Percentiles rank a stretch among this genome's conserved stretches.
phyloP scores from a whole-genome alignment of 75 land plant genomes.

The Chamaecyparis obtusa region DNA sequence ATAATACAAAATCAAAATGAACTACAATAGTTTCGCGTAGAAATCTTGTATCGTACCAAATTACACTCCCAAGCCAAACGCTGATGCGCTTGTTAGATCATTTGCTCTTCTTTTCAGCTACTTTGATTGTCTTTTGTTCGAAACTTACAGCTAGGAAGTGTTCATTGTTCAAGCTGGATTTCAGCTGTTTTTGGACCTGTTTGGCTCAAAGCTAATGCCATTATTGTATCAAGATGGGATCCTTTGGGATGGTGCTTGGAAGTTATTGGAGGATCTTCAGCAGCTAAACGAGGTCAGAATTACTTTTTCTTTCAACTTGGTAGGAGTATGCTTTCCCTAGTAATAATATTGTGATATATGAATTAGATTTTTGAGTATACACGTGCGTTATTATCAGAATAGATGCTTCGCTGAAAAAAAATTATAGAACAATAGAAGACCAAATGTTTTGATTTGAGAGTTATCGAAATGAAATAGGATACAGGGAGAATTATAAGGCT shows the following conservation, averaged over 20 bases:
- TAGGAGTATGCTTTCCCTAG: not conserved
- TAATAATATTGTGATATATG: not conserved
- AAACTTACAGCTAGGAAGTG: not conserved
- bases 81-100: not conserved
- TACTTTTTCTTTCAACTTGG: not conserved
- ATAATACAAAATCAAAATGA: not conserved
- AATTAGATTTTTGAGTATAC: not conserved
- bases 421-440: no score
- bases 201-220: conserved; percentile 5
- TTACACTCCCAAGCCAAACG: not conserved
- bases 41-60: not conserved
- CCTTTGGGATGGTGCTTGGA: conserved; percentile 7
- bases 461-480: not conserved
- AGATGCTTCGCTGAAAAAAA: not conserved
- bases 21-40: not conserved
- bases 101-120: not conserved
- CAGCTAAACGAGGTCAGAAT: not conserved
- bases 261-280: conserved; percentile 9
- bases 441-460: not conserved
- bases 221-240: not conserved
- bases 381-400: not conserved
- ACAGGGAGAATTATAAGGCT: not conserved
- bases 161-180: conserved; percentile 7
- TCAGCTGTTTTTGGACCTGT: conserved; percentile 1
- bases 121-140: not conserved